Evolutionary conservation across 352 stramenopile species (phyloP), one percentile per base, ranked within the genome.

Genomic region (Stephanocyclus meneghinianus): DNA sequence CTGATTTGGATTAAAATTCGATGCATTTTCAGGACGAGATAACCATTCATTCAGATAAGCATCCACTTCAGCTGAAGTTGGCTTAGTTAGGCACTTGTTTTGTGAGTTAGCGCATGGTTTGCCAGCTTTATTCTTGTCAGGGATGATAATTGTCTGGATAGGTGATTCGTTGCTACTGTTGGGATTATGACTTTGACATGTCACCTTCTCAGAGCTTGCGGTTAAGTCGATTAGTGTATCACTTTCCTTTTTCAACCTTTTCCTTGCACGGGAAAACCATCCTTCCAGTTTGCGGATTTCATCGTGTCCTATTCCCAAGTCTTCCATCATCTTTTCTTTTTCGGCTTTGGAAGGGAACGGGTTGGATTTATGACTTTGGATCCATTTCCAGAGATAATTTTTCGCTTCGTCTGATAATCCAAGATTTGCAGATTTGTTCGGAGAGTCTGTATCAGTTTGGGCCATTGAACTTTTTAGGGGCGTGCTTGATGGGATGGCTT

Each of bases 401-500:
- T 87, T 87, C 11, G 71, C 75, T 47, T 78, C 37, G 32, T 76
- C 44, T 62, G 74, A 74, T 42, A 87, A 71, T 7, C 80, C 80
- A 50, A 51, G n/a, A 66, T 51, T 66, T 13, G n/a, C 29, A 55
- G 78, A 21, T 10, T 15, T 35, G n/a, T 57, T 40, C 1, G 63
- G 26, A 29, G 45, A 29, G 3, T 18, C 11, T 48, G 6, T 9
- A 57, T 37, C 37, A 26, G 35, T 42, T 9, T 8, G 15, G 2
- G 3, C 11, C 11, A 30, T 29, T 45, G 15, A 13, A 67, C 32
- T 40, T 57, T 40, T 57, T 10, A 30, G 3, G 13, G 18, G 11
- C 44, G n/a, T 35, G 10, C n/a, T 51, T 30, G 32, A 30, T 51
- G 21, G 10, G 18, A 15, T 53, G 47, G 13, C 29, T 21, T 37